Evolutionary conservation across 2,329 filamentous ascomycete genomes (phyloP).

Genomic region (Ceratocystis cubensis): DNA sequence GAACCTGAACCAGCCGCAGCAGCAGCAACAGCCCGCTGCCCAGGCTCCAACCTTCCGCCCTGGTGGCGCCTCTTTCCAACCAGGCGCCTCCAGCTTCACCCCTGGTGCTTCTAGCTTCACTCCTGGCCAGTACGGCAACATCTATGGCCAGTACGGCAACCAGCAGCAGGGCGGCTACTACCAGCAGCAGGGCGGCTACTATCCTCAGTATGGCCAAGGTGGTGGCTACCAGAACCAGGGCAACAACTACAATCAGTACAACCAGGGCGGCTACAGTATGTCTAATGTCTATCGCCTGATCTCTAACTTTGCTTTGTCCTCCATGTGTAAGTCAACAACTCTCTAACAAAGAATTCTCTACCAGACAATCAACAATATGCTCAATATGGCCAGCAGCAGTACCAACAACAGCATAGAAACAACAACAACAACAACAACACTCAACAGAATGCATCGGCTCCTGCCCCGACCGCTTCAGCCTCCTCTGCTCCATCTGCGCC

Average conservation of each 20-base stretch:
- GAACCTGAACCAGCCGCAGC: constrained; percentile 59
- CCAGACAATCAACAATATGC: constrained; percentile 23
- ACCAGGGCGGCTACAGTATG: constrained; percentile 34
- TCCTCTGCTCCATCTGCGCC: constrained; percentile 36
- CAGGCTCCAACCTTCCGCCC: constrained; percentile 37
- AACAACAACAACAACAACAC: constrained; percentile 32
- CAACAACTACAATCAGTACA: constrained; percentile 37
- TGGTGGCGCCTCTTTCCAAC: constrained; percentile 43
- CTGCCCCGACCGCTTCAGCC: constrained; percentile 34
- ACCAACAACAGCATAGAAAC: constrained; percentile 34
- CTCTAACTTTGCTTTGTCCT: constrained; percentile 1
- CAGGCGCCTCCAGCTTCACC: constrained; percentile 57
- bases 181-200: constrained; percentile 38
- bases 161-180: constrained; percentile 38
- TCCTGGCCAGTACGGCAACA: constrained; percentile 51
- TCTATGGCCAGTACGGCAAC: constrained; percentile 45
- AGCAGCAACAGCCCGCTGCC: constrained; percentile 39
- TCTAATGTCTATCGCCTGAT: neutral
- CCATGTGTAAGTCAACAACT: neutral
- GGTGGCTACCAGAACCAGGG: constrained; percentile 31
- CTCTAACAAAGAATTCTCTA: constrained; percentile 1
- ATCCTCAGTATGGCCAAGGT: constrained; percentile 18
- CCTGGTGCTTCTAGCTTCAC: constrained; percentile 60
- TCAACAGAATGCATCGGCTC: constrained; percentile 38
- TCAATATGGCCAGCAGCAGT: constrained; percentile 41